These are phyloP conservation scores for Zalaria sp. DNA, from an alignment of 2,329 filamentous ascomycete genomes.

Conservation along the genomic window DNA sequence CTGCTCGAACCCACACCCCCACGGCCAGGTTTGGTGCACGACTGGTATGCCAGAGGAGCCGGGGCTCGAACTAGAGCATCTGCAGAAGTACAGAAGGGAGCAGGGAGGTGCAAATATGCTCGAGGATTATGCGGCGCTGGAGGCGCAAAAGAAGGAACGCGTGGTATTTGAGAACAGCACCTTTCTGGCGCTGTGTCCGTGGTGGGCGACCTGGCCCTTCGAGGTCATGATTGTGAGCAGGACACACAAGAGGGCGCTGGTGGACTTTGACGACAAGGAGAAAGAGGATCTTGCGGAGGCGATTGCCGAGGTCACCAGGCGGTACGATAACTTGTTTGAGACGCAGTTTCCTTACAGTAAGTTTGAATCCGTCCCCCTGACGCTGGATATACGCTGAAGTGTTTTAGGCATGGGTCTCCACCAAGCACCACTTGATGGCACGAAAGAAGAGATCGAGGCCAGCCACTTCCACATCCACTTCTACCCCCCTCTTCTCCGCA, in stretches of 20 bases:
- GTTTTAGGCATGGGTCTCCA: slow-evolving; percentile 72
- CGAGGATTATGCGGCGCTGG: slow-evolving; percentile 73
- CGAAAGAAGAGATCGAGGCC: slow-evolving; percentile 67
- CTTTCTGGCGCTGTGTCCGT: slow-evolving; percentile 83
- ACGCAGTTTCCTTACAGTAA: slow-evolving; percentile 89
- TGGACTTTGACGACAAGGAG: slow-evolving; percentile 65
- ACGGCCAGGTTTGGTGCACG: slow-evolving; percentile 93
- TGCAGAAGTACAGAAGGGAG: slow-evolving; percentile 62
- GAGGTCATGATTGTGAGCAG: slow-evolving; percentile 84
- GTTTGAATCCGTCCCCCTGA: slow-evolving; percentile 13
- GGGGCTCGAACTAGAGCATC: slow-evolving; percentile 59
- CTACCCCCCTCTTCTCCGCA: slow-evolving; percentile 83
- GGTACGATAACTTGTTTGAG: slow-evolving; percentile 96
- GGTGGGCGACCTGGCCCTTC: slow-evolving; percentile 98
- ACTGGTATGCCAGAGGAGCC: slow-evolving; percentile 85
- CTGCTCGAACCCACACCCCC: slow-evolving; percentile 94
- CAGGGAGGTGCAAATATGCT: slow-evolving; percentile 65
- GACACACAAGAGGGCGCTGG: slow-evolving; percentile 67
- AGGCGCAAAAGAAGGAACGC: slow-evolving; percentile 68
- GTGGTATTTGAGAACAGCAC: slow-evolving; percentile 75
- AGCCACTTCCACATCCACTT: slow-evolving; percentile 96
- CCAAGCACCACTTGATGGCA: slow-evolving; percentile 78
- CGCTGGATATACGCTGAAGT: background rate
- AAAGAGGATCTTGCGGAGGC: slow-evolving; percentile 63
- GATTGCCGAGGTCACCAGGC: slow-evolving; percentile 73